Evolutionary conservation across 345 rosid genomes (phyloP).

Genomic region (Populus tremula): DNA sequence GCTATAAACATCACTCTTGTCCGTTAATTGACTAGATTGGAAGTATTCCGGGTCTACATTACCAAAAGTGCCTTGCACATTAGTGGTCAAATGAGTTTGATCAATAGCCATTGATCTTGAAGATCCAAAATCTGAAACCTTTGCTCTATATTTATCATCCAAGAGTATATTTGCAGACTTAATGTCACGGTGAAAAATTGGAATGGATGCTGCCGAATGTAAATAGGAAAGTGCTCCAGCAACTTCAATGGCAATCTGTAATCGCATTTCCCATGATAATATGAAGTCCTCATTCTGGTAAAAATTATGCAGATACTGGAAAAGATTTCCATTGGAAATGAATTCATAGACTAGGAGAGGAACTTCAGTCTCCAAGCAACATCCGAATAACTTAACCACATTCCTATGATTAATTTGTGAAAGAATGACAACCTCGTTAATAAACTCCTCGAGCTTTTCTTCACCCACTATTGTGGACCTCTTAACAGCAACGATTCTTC

Average conservation of each 20-base stretch:
- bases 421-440: background rate
- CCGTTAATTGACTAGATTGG: background rate
- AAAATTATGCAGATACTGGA: conserved; percentile 1
- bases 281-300: background rate
- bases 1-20: conserved; percentile 26
- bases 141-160: no score
- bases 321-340: conserved; percentile 13
- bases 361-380: conserved; percentile 13
- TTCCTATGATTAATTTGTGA: no score
- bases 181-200: conserved; percentile 14
- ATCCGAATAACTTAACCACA: background rate
- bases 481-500: conserved; percentile 15
- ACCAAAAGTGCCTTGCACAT: no score
- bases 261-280: conserved; percentile 15
- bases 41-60: no score
- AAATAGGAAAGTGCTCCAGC: conserved; percentile 17
- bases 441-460: conserved; percentile 8
- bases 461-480: background rate
- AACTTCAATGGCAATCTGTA: conserved; percentile 18
- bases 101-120: no score
- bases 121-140: no score
- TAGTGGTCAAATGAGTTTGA: no score
- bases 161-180: conserved; percentile 1
- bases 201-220: conserved; percentile 16
- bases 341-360: conserved; percentile 14